Evolutionary conservation across 2,329 filamentous ascomycete genomes (phyloP), one percentile per base, ranked within the genome.

Genomic region (Aspergillus fructus): DNA sequence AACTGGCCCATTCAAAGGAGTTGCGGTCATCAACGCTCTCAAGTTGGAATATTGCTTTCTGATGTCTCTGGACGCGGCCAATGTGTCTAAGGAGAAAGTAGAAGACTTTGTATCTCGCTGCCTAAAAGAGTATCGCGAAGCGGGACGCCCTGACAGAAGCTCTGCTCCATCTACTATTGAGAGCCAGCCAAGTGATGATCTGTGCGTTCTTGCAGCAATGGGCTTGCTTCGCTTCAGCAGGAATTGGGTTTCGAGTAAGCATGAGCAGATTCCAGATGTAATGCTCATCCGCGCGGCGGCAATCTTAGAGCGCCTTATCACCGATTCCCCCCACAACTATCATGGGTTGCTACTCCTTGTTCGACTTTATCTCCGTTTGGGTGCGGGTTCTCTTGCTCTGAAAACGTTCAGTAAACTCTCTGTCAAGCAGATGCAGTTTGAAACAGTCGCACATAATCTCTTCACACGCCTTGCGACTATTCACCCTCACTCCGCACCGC

Each of bases 341-440:
- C 69, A 77, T 55, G 73, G 76, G 6, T 67, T 78, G 4, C 66
- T 81, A 27, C 68, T 79, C 15, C 67, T 81, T 27, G 71, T 78
- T 7, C 72, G 76, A 30, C 70, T 79, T 24, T 79, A 78, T 55
- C 65, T 76, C 23, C 68, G 74, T 45, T 63, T 80, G 11, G 79
- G 79, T 19, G 74, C 76, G 27, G 73, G 76, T 7, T 79, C 78
- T 27, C 69, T 78, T 17, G 78, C 79, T n/a, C 65, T 81, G 61
- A 73, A 70, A 41, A 72, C 70, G 11, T 81, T 80, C 63, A 68
- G 70, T 59, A 76, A 73, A 56, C 71, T 81, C 17, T 76, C 76
- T 15, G 70, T 81, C 50, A 81, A 81, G 62, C 78, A 81, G 53
- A 62, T 81, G 58, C 79, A 81, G 63, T 78, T 73, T 61, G 78